Conservation (phyloP, 208 protist genomes). For the Herpetomonas muscarum region DNA sequence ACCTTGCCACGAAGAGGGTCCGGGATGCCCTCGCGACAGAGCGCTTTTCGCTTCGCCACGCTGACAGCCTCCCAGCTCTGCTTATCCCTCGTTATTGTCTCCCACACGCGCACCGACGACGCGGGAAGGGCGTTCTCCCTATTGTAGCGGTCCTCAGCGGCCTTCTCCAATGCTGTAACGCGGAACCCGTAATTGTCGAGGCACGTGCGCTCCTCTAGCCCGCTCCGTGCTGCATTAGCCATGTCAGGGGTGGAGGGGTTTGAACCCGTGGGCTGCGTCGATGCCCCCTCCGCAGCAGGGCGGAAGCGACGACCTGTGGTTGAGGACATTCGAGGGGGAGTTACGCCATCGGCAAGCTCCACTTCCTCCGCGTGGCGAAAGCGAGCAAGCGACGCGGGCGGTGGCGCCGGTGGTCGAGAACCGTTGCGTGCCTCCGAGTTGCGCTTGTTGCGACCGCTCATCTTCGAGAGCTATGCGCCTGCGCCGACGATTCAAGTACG, state of each 20-base stretch:
- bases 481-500: no score
- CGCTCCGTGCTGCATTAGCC: background rate
- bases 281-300: background rate
- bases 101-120: conserved; percentile 25
- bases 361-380: conserved; percentile 42
- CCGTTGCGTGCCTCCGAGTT: no score
- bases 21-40: conserved; percentile 75
- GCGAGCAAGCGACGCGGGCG: conserved; percentile 4
- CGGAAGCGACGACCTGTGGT: conserved; percentile 32
- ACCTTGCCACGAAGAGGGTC: conserved; percentile 38
- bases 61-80: conserved; percentile 4
- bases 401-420: background rate
- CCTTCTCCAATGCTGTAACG: conserved; percentile 63
- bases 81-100: conserved; percentile 30
- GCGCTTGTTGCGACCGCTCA: no score
- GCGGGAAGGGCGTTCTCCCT: conserved; percentile 8
- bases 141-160: conserved; percentile 39
- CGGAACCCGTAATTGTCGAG: conserved; percentile 75
- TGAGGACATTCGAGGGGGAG: conserved; percentile 17
- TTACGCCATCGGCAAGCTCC: conserved; percentile 16
- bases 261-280: background rate
- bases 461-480: no score
- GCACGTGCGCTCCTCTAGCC: conserved; percentile 7
- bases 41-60: conserved; percentile 33
- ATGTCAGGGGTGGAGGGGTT: conserved; percentile 8